Percentiles rank a stretch among this genome's conserved stretches.
Evolutionary conservation across 2,329 filamentous ascomycete species (phyloP).

Genomic region (Penicillium hordei): DNA sequence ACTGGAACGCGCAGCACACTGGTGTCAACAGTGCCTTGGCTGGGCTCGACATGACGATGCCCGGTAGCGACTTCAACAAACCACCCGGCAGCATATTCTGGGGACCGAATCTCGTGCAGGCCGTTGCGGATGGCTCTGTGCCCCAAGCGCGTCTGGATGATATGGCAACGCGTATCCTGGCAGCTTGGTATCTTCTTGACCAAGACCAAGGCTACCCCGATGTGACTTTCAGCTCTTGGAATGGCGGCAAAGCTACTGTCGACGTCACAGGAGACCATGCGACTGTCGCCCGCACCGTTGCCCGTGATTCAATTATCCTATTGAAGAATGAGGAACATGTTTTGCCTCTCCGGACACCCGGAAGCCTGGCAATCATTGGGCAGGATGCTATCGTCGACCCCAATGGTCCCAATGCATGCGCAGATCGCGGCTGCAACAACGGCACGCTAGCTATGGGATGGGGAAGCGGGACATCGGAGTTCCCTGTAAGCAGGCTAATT

Average conservation of each 20-base stretch:
- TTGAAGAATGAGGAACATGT: slow-evolving; percentile 47
- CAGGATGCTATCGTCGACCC: slow-evolving; percentile 50
- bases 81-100: slow-evolving; percentile 28
- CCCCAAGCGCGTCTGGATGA: slow-evolving; percentile 58
- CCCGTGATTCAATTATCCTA: slow-evolving; percentile 48
- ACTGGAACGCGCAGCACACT: slow-evolving; percentile 75
- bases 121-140: slow-evolving; percentile 62
- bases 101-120: slow-evolving; percentile 48
- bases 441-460: slow-evolving; percentile 71
- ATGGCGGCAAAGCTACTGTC: slow-evolving; percentile 34
- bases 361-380: slow-evolving; percentile 52
- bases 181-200: slow-evolving; percentile 51
- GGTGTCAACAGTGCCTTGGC: slow-evolving; percentile 66
- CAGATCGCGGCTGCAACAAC: slow-evolving; percentile 64
- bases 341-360: slow-evolving; percentile 49
- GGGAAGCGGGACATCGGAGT: slow-evolving; percentile 72
- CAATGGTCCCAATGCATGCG: slow-evolving; percentile 54
- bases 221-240: slow-evolving; percentile 50
- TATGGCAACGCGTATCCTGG: slow-evolving; percentile 57
- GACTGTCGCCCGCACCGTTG: slow-evolving; percentile 42
- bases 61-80: slow-evolving; percentile 50
- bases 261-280: slow-evolving; percentile 44
- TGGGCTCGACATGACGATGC: slow-evolving; percentile 86
- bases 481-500: slow-evolving; percentile 47
- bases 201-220: slow-evolving; percentile 48